Evolutionary conservation across 768 basidiomycete genomes (phyloP).

Genomic region (Trametes cinnabarina): DNA sequence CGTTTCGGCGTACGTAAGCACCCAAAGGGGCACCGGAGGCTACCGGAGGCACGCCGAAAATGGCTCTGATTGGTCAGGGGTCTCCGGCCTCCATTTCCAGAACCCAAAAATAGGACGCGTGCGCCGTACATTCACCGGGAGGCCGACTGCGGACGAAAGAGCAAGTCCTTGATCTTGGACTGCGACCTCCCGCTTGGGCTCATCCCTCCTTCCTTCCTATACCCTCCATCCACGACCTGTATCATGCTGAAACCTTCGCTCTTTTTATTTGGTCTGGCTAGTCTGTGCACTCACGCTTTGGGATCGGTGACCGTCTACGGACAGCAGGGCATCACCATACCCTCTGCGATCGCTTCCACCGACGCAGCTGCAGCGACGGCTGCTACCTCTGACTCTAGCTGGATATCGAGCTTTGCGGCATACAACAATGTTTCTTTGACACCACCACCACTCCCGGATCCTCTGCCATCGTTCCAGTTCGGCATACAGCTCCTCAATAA

Average conservation of each 20-base stretch:
- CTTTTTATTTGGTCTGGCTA: constrained; percentile 13
- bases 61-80: neutral
- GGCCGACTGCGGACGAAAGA: neutral
- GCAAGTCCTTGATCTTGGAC: neutral
- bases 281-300: neutral
- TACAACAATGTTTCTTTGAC: constrained; percentile 33
- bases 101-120: neutral
- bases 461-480: constrained; percentile 24
- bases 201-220: constrained; percentile 8
- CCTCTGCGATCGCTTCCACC: constrained; percentile 8
- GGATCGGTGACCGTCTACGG: constrained; percentile 26
- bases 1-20: constrained; percentile 3
- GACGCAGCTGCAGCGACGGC: constrained; percentile 1
- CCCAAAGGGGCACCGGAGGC: neutral
- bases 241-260: constrained; percentile 14
- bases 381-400: neutral
- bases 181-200: neutral
- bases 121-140: neutral
- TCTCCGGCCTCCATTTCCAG: neutral
- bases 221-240: neutral
- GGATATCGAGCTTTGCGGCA: constrained; percentile 18
- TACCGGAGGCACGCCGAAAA: neutral
- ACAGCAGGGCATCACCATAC: constrained; percentile 25
- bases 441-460: constrained; percentile 29
- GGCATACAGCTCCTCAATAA: constrained; percentile 26